These are phyloP conservation scores for Cyberlindnera galapagoensis DNA, from an alignment of 805 yeast species.

Conservation along the genomic window DNA sequence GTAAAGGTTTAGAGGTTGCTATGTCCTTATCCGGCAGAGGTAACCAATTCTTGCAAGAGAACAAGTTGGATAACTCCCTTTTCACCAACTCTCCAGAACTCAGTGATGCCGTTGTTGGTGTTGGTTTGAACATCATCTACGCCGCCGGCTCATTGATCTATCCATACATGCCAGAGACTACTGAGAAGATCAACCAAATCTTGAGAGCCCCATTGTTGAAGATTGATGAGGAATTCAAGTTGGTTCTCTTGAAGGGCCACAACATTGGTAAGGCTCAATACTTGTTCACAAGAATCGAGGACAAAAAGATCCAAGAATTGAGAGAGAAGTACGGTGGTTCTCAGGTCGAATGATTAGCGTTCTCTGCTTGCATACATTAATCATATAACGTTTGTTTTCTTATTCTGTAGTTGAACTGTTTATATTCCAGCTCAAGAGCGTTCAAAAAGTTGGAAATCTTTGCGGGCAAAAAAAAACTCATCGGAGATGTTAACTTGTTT, in stretches of 20 bases:
- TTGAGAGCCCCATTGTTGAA: slow-evolving; percentile 75
- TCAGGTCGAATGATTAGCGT: slow-evolving; percentile 27
- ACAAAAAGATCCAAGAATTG: slow-evolving; percentile 81
- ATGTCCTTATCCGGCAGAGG: slow-evolving; percentile 92
- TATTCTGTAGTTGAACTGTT: too few species aligned
- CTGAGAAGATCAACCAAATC: slow-evolving; percentile 63
- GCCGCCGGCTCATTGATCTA: slow-evolving; percentile 73
- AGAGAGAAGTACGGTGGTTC: slow-evolving; percentile 81
- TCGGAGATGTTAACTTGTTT: too few species aligned
- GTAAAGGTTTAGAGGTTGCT: slow-evolving; percentile 87
- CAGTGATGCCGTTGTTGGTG: slow-evolving; percentile 88
- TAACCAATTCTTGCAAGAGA: slow-evolving; percentile 91
- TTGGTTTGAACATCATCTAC: slow-evolving; percentile 84
- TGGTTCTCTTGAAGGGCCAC: slow-evolving; percentile 72
- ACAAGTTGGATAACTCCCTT: slow-evolving; percentile 85
- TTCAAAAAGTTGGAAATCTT: too few species aligned
- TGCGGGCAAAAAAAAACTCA: neutral
- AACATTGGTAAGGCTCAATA: slow-evolving; percentile 87
- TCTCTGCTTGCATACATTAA: neutral
- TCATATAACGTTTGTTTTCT: too few species aligned
- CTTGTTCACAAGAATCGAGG: slow-evolving; percentile 88
- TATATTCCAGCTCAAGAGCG: too few species aligned
- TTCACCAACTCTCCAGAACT: slow-evolving; percentile 69
- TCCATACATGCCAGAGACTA: slow-evolving; percentile 89
- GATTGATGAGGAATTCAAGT: slow-evolving; percentile 69